phyloP scores from a whole-genome alignment of 805 yeast species.

The Babjeviella inositovora region DNA sequence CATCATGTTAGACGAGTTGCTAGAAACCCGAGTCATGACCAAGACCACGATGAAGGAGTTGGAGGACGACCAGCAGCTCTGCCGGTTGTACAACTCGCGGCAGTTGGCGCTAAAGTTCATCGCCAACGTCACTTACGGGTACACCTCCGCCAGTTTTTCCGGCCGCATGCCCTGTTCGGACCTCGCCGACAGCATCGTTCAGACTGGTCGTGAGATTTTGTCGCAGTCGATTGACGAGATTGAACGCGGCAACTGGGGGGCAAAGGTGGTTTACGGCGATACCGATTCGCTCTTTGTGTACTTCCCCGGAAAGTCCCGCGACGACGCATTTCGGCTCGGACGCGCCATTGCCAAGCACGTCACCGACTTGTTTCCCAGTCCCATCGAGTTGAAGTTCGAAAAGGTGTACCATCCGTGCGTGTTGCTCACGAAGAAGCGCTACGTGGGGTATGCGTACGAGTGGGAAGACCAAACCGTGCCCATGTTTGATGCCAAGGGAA shows the following conservation, averaged over 20 bases:
- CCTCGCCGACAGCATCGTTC: slow-evolving; percentile 87
- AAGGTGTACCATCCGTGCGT: slow-evolving; percentile 85
- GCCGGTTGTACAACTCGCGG: slow-evolving; percentile 48
- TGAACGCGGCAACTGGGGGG: slow-evolving; percentile 59
- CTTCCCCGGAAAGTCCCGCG: slow-evolving; percentile 65
- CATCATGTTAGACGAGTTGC: slow-evolving; percentile 69
- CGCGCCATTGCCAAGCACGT: slow-evolving; percentile 47
- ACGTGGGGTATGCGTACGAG: slow-evolving; percentile 78
- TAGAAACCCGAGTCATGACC: slow-evolving; percentile 67
- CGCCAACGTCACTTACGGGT: slow-evolving; percentile 95
- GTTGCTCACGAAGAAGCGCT: slow-evolving; percentile 72
- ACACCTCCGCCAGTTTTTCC: slow-evolving; percentile 85
- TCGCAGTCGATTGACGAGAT: slow-evolving; percentile 55
- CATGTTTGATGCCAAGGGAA: slow-evolving; percentile 88
- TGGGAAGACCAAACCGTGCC: slow-evolving; percentile 35
- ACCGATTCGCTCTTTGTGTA: slow-evolving; percentile 89
- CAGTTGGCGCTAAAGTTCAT: slow-evolving; percentile 80
- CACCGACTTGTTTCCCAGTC: slow-evolving; percentile 59
- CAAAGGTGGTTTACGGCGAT: slow-evolving; percentile 92
- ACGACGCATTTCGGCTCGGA: slow-evolving; percentile 70
- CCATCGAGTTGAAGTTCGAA: slow-evolving; percentile 75
- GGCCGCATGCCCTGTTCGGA: slow-evolving; percentile 97
- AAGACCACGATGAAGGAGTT: slow-evolving; percentile 55
- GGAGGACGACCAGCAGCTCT: slow-evolving; percentile 25
- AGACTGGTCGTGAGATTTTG: slow-evolving; percentile 77